Evolutionary conservation across 2,329 filamentous ascomycete genomes (phyloP).

Genomic region (Ceratocystis huliohia): DNA sequence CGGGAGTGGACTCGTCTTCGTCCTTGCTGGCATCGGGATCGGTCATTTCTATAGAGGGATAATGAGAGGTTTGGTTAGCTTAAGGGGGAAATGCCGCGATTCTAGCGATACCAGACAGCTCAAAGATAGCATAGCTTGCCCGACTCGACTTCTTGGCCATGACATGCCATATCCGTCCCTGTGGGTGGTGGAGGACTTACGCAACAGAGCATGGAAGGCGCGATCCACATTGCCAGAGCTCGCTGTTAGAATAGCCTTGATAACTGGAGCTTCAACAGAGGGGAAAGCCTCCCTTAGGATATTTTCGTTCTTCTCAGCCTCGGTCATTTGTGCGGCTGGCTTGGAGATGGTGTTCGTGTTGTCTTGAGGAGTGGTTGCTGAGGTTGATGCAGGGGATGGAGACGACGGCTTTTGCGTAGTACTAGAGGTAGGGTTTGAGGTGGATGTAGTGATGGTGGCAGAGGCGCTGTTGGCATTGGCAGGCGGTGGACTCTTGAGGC

Average conservation of each 20-base stretch:
- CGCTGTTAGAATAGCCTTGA: slow-evolving; percentile 77
- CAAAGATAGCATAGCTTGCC: too few relatives aligned
- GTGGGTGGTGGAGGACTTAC: slow-evolving; percentile 35
- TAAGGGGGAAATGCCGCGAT: neutral
- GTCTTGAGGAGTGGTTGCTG: slow-evolving; percentile 22
- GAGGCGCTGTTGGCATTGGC: slow-evolving; percentile 15
- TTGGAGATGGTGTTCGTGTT: slow-evolving; percentile 53
- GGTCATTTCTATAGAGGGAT: slow-evolving; percentile 50
- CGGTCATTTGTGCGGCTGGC: slow-evolving; percentile 69
- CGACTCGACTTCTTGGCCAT: neutral
- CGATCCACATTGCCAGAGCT: slow-evolving; percentile 81
- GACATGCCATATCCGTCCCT: neutral
- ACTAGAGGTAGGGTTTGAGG: slow-evolving; percentile 24
- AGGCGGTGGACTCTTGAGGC: slow-evolving; percentile 22
- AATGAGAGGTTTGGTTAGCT: neutral
- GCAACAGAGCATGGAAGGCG: slow-evolving; percentile 86
- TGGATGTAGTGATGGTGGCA: slow-evolving; percentile 15
- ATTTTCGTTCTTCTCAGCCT: slow-evolving; percentile 71
- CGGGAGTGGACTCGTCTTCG: slow-evolving; percentile 39
- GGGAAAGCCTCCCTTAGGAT: slow-evolving; percentile 94
- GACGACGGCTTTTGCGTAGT: slow-evolving; percentile 25
- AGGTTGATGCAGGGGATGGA: slow-evolving; percentile 23
- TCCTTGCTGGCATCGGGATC: slow-evolving; percentile 55
- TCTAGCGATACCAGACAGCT: too few relatives aligned
- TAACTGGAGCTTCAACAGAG: slow-evolving; percentile 60